Base-by-base conservation (phyloP, 2,329 filamentous ascomycete species). In the Biscogniauxia marginata region DNA sequence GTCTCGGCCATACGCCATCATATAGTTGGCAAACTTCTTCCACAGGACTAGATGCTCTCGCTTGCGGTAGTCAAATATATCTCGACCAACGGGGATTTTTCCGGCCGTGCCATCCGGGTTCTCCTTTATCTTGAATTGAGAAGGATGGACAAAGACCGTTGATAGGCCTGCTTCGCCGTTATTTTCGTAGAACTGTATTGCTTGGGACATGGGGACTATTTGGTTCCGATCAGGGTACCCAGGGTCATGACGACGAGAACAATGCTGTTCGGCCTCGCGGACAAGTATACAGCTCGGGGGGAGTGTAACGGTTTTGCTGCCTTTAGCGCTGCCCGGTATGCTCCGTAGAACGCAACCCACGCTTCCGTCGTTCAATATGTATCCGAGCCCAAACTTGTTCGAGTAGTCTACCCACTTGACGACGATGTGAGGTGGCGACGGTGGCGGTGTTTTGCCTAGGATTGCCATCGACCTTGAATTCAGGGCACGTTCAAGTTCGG, bases 401-500 rank as follows among this genome's bases (percentile, higher is more conserved):
- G 89, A 91, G 71, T 95, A 95, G 70, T 95, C 90, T 6, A 95
- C 90, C 90, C 90, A 95, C 69, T 93, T 91, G 9, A 88, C 83
- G 11, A 88, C 85, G 46, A 88, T 83, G 68, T 86, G 74, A 68
- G 88, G 81, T 69, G 87, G 72, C 59, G 85, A 68, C 68, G 81
- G 75, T 54, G 80, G 71, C 59, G 79, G 73, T 56, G 80, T 75
- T 73, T 84, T 81, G 8, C 81, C 76, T 49, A 86, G 75, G 53
- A 85, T 77, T 19, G 84, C 84, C 79, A 84, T 86, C 0, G 84
- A 79, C 66, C 85, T 79, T 43, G 85, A 78, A 63, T 87, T 87
- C 7, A 88, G 73, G 3, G 85, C 84, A 48, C 85, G 76, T 63
- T 87, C 84, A 21, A 88, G 71, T 67, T 88, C 85, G 0, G 74